A percentile compares a stretch with the other conserved stretches of the same genome.
phyloP scores from a whole-genome alignment of 2,329 filamentous ascomycete genomes.

The Hypoxylon sp. region DNA sequence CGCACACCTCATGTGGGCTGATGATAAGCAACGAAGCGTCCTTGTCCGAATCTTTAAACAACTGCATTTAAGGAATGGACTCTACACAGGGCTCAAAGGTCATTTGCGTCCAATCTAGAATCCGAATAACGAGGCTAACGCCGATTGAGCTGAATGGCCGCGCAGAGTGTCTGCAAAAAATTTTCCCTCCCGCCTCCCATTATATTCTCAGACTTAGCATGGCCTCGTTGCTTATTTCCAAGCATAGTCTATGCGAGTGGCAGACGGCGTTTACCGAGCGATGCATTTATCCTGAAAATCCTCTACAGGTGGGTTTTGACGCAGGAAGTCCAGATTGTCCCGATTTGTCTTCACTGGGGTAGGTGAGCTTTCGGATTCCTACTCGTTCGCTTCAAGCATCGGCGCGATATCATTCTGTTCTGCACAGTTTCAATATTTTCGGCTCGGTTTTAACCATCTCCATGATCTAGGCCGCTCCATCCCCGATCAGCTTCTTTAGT shows the following conservation, averaged over 20 bases:
- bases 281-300: not conserved
- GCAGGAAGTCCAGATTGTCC: not conserved
- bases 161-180: not conserved
- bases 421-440: not conserved
- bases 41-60: not conserved
- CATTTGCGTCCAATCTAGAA: not conserved
- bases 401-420: not conserved
- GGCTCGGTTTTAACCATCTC: not conserved
- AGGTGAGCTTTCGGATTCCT: not conserved
- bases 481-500: not conserved
- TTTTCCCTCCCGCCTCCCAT: not conserved
- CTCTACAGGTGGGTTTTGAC: not conserved
- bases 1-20: not conserved
- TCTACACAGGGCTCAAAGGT: not conserved
- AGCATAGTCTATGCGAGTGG: not conserved
- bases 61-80: not conserved
- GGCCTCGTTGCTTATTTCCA: not conserved
- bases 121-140: not conserved
- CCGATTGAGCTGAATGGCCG: not conserved
- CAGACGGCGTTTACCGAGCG: not conserved
- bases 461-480: not conserved
- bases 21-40: not conserved
- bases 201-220: slow-evolving; percentile 1
- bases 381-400: not conserved
- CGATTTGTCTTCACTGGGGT: slow-evolving; percentile 4